phyloP scores from a whole-genome alignment of 148 eudicot genomes.

The Oxyria digyna region DNA sequence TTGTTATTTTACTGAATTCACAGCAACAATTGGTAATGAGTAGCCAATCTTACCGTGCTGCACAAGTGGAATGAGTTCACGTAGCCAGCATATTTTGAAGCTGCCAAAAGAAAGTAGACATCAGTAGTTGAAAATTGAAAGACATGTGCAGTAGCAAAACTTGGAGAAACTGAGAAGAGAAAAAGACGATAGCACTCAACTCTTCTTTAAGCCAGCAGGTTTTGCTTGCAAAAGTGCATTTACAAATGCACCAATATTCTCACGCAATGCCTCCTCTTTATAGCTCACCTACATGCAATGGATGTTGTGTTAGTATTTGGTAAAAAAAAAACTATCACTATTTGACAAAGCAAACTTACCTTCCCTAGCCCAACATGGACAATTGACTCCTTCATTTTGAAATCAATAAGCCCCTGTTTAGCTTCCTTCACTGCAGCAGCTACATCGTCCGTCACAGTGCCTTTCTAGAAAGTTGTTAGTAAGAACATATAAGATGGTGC shows the following conservation, averaged over 20 bases:
- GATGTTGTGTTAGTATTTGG: neutral
- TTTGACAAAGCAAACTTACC: conserved; percentile 26
- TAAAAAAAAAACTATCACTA: neutral
- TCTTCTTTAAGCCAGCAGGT: conserved; percentile 85
- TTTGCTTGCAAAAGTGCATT: conserved; percentile 89
- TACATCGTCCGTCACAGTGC: conserved; percentile 73
- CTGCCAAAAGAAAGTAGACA: conserved; percentile 33
- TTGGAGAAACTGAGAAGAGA: neutral
- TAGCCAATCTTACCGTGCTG: conserved; percentile 60
- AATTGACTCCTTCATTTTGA: conserved; percentile 78
- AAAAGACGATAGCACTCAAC: conserved; percentile 18
- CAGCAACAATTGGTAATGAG: neutral
- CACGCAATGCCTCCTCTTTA: conserved; percentile 67
- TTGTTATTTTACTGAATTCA: neutral
- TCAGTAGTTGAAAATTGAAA: neutral
- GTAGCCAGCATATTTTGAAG: conserved; percentile 91
- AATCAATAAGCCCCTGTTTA: conserved; percentile 50
- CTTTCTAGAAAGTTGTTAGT: conserved; percentile 37
- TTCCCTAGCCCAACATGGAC: conserved; percentile 92
- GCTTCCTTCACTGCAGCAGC: conserved; percentile 69
- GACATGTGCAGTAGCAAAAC: neutral
- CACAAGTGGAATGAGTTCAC: conserved; percentile 77
- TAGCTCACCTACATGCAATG: conserved; percentile 42
- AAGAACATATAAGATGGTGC: conserved; percentile 1
- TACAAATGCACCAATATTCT: conserved; percentile 85